These are phyloP conservation scores for Rubia yunnanensis DNA, from an alignment of 257 asterid genomes.

Conservation along the genomic window DNA sequence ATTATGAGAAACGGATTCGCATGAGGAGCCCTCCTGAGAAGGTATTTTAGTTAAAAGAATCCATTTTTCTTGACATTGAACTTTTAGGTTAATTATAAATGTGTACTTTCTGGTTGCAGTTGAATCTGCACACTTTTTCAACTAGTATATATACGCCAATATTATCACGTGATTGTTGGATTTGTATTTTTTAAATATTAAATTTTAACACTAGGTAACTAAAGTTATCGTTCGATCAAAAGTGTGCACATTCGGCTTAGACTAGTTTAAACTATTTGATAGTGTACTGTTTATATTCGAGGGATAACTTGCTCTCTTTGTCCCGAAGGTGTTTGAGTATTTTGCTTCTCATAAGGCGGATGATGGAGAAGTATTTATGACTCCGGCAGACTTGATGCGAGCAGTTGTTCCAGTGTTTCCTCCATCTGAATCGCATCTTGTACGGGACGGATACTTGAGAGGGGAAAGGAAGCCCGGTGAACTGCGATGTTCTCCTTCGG, in stretches of 20 bases:
- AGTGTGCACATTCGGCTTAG: too few species aligned
- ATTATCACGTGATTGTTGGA: too few species aligned
- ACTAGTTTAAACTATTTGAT: background rate
- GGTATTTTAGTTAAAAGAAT: slow-evolving; percentile 26
- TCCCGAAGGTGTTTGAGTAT: slow-evolving; percentile 65
- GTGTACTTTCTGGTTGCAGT: too few species aligned
- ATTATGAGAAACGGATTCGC: slow-evolving; percentile 81
- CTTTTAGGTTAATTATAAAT: too few species aligned
- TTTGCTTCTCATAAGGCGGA: slow-evolving; percentile 54
- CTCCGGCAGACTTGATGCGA: slow-evolving; percentile 93
- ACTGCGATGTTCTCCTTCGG: slow-evolving; percentile 66
- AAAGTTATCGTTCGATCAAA: too few species aligned
- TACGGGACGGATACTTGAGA: slow-evolving; percentile 82
- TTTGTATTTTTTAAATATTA: too few species aligned
- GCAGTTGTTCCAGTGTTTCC: slow-evolving; percentile 96
- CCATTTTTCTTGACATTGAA: too few species aligned
- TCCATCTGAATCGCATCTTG: slow-evolving; percentile 79
- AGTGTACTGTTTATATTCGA: too few species aligned
- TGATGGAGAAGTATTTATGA: slow-evolving; percentile 67
- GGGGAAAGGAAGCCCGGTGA: slow-evolving; percentile 92
- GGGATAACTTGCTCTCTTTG: slow-evolving; percentile 11
- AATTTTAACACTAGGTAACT: too few species aligned
- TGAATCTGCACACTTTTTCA: background rate
- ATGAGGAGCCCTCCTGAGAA: slow-evolving; percentile 97
- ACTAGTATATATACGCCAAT: too few species aligned